Base-by-base conservation (phyloP, 2,329 filamentous ascomycete genomes). In the Fusarium fracticaudum region DNA sequence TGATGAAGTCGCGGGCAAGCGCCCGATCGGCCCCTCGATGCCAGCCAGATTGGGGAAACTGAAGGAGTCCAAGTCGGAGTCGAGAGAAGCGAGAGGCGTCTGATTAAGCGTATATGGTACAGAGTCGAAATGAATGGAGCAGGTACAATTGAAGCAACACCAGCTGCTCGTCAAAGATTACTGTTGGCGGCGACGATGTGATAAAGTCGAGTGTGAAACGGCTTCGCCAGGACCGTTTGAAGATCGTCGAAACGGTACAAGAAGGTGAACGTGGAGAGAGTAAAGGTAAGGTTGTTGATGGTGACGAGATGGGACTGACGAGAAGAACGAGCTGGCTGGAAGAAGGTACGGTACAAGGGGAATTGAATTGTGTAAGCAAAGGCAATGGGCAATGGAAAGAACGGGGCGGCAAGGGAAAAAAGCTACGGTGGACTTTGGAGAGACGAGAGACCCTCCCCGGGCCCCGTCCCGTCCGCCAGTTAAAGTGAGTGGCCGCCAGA, bases 21-120 rank as follows among this genome's bases (percentile, higher is more conserved):
- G 82, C 82, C 82, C 82, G 82, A 80, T 81, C 79, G 79, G 77
- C 80, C 80, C 80, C 76, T 76, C 71, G 75, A 78, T 62, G 77
- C 79, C 81, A 83, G 82, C 82, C 82, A 83, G 82, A 67, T 76
- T 81, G 75, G 70, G 75, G 75, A 54, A 58, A 68, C 58, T 67
- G 60, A 61, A 62, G 62, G 47, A 67, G 60, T 64, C 55, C 62
- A 73, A 61, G 69, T 69, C 57, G 69, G 64, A 60, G 57, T 77
- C 67, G 47, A 67, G 57, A 57, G 67, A 64, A 55, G 64, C 35
- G 26, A 57, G 53, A 67, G 54, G 54, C 64, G 67, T 71, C 51
- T 62, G 44, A 50, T 60, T 35, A 61, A 37, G 48, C 59, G 43
- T 43, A 44, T 47, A 59, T 64, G 12, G 62, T 57, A 53, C 41